Base-by-base conservation (phyloP, 208 protist genomes). In the Leishmania tropica region DNA sequence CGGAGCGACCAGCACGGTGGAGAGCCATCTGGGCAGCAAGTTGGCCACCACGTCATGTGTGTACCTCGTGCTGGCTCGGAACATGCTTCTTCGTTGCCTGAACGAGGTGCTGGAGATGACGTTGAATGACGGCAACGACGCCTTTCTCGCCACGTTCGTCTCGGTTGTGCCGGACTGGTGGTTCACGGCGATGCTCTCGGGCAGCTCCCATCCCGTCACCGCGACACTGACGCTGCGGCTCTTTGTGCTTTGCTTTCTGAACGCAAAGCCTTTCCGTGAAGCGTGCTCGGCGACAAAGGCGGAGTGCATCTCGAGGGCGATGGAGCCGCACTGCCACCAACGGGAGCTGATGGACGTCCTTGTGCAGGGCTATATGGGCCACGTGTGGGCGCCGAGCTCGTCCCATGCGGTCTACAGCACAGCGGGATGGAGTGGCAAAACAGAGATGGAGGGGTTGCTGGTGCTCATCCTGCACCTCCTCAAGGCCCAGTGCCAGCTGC, bases 301-400 rank as follows among this genome's bases (percentile, higher is more conserved):
- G 8, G 67, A 84, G 31, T 78, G 87, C 65, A 82, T 96, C 35
- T 80, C 73, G 37, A 77, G 75, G 28, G 80, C 85, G 15, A 75
- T 96, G 67, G 76, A 85, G 53, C 72, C 77, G 60, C 86, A 93
- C 71, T 85, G 89, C 24, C 88, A 94, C 81, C 88, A 96, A 75
- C 75, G 80, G 2, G 89, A 94, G 76, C 60, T 94, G 21, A 81
- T 92, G 68, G 67, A 86, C 28, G 21, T 92, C 42, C 68, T 96
- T 45, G 78, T 92, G 53, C 81, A 90, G 54, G 89, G 81, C 28
- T 87, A 89, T 70, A 81, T 87, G 42, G 91, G 91, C 6, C 83
- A 83, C 54, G 37, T 90, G 35, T 89, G 82, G 85, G 13, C 42
- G 1, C 28, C 80, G n/a, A 78, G 73, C 75, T 83, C 70, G 47